Base-by-base conservation (phyloP, 805 yeast genomes). In the Saturnispora sekii region DNA sequence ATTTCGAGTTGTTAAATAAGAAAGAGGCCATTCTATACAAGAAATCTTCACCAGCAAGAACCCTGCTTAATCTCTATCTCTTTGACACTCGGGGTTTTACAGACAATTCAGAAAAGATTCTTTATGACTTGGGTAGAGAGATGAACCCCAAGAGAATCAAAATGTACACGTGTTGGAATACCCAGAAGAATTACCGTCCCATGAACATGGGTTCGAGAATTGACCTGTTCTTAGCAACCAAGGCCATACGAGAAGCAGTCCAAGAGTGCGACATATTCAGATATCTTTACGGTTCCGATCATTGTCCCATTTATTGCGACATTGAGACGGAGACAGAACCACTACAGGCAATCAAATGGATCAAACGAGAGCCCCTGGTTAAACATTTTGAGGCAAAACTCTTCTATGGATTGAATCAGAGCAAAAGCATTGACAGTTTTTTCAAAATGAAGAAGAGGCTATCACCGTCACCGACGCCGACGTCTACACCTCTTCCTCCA, bases 101-200 rank as follows among this genome's bases (percentile, higher is more conserved):
- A 41, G 50, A 53, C 16, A 51, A 51, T 4, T 66, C 54, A 6
- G 60, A 62, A 3, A 75, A 74, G 35, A 63, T 74, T 9, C 56
- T 84, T 30, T 59, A 70, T 45, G 94, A 84, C 57, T 66, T 81
- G 0, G 73, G 80, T 0, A 67, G 97, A 37, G 57, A 61, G 28
- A 45, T 58, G 2, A 81, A 80, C 49, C 79, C 82, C 1, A 62
- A 81, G 12, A 66, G 78, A 40, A 58, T 73, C 55, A 78, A 75
- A 17, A 69, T 88, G 75, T 93, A 83, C 58, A 88, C 97, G 0
- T 93, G 89, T 39, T 90, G 98, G 98, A 89, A 88, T 61, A 83
- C 88, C 2, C 62, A 79, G 52, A 74, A 76, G 42, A 83, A 83
- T 53, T 73, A 84, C 16, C 65, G 98, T 29, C 88, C 93, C 1